Conservation (phyloP, 1,284 basidiomycete species). For the Tetrapyrgos nigripes region DNA sequence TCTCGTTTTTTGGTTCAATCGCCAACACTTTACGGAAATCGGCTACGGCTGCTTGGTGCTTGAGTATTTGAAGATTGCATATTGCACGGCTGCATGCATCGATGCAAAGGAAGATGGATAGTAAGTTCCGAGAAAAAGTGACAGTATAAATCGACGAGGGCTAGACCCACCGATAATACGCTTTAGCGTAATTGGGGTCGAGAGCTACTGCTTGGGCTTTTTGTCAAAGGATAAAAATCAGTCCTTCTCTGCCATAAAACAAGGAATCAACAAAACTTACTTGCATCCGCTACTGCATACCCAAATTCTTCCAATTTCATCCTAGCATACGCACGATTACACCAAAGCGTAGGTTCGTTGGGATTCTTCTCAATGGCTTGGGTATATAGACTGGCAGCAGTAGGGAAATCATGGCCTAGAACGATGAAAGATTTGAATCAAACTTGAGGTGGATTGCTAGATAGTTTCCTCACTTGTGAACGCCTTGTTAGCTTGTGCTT, state of each 20-base stretch:
- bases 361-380: slow-evolving; percentile 84
- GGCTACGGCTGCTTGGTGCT: slow-evolving; percentile 81
- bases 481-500: slow-evolving; percentile 86
- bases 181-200: slow-evolving; percentile 92
- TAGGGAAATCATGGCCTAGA: slow-evolving; percentile 50
- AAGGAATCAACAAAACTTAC: slow-evolving; percentile 64
- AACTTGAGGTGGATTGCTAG: background rate
- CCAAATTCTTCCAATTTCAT: slow-evolving; percentile 87
- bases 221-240: slow-evolving; percentile 1
- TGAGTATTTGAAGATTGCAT: slow-evolving; percentile 90
- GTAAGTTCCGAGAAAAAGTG: background rate
- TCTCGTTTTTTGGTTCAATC: slow-evolving; percentile 90
- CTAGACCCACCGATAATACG: slow-evolving; percentile 73
- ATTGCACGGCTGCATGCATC: slow-evolving; percentile 74
- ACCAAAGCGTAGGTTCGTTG: slow-evolving; percentile 77
- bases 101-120: background rate
- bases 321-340: slow-evolving; percentile 80
- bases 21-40: slow-evolving; percentile 89
- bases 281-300: slow-evolving; percentile 79
- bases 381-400: slow-evolving; percentile 77
- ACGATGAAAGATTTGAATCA: background rate
- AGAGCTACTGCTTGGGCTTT: slow-evolving; percentile 87
- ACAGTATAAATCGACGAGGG: too few species aligned
- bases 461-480: slow-evolving; percentile 65
- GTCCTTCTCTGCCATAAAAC: background rate